These are phyloP conservation scores for Pharnaceum exiguum DNA, from an alignment of 148 eudicot genomes.

Conservation along the genomic window DNA sequence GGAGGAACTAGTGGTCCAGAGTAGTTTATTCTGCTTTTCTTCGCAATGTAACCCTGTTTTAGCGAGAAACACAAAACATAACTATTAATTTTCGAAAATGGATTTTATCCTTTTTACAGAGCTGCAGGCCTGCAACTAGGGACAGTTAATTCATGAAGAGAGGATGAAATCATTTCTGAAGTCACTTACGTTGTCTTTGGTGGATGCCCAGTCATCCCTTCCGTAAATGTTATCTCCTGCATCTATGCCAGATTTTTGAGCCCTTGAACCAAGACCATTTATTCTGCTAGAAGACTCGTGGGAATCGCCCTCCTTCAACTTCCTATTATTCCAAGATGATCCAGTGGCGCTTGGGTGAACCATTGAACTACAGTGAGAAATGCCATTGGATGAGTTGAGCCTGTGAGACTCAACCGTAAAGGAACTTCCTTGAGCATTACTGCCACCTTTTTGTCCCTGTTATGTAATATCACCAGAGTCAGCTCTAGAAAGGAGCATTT, in stretches of 20 bases:
- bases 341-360: constrained; percentile 59
- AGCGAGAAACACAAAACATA: neutral
- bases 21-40: constrained; percentile 22
- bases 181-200: constrained; percentile 42
- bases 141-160: neutral
- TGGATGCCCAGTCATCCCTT: constrained; percentile 33
- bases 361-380: constrained; percentile 49
- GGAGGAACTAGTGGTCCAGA: constrained; percentile 31
- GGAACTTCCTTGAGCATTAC: constrained; percentile 12
- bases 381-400: constrained; percentile 35
- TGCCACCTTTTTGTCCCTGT: constrained; percentile 25
- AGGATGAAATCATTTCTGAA: neutral
- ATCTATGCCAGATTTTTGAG: constrained; percentile 24
- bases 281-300: constrained; percentile 22
- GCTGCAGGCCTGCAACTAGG: no score
- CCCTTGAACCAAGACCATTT: constrained; percentile 29
- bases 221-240: constrained; percentile 12
- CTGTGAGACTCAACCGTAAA: constrained; percentile 20
- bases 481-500: neutral
- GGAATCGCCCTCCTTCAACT: constrained; percentile 33
- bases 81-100: neutral
- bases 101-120: no score
- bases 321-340: constrained; percentile 35
- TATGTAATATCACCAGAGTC: neutral
- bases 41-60: constrained; percentile 12